Evolutionary conservation across 2,329 filamentous ascomycete species (phyloP).

Genomic region (Orbilia javanica): DNA sequence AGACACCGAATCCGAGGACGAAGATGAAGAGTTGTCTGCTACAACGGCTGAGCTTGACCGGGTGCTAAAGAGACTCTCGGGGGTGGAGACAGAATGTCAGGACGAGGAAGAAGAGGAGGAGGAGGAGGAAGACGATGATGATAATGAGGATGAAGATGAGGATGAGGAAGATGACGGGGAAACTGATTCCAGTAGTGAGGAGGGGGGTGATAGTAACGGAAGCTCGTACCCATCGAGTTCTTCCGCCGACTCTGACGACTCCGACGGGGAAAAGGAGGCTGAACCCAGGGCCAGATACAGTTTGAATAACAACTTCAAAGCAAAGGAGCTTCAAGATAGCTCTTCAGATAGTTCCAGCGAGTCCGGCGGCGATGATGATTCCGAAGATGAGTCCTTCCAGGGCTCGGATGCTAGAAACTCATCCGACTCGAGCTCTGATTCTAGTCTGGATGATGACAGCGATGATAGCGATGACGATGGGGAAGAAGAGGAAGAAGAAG

Average conservation of each 20-base stretch:
- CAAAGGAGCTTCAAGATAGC: constrained; percentile 3
- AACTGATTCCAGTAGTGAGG: neutral
- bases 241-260: neutral
- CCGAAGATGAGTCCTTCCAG: neutral
- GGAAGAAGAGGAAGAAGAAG: neutral
- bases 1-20: neutral
- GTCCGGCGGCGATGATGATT: neutral
- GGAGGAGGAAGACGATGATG: neutral
- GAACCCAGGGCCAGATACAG: neutral
- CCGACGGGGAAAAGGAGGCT: constrained; percentile 10
- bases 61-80: neutral
- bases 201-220: neutral
- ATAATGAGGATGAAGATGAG: too few relatives aligned
- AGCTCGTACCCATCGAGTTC: constrained; percentile 20
- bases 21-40: constrained; percentile 19
- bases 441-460: constrained; percentile 12
- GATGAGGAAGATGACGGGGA: neutral
- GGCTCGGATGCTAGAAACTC: neutral
- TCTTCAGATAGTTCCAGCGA: neutral
- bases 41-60: neutral
- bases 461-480: neutral
- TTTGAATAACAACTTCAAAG: neutral
- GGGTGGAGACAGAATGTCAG: neutral
- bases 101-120: neutral
- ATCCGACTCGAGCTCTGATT: constrained; percentile 23